Evolutionary conservation across 2,329 filamentous ascomycete species (phyloP), one percentile per base, ranked within the genome.

Genomic region (Neurospora sp.): DNA sequence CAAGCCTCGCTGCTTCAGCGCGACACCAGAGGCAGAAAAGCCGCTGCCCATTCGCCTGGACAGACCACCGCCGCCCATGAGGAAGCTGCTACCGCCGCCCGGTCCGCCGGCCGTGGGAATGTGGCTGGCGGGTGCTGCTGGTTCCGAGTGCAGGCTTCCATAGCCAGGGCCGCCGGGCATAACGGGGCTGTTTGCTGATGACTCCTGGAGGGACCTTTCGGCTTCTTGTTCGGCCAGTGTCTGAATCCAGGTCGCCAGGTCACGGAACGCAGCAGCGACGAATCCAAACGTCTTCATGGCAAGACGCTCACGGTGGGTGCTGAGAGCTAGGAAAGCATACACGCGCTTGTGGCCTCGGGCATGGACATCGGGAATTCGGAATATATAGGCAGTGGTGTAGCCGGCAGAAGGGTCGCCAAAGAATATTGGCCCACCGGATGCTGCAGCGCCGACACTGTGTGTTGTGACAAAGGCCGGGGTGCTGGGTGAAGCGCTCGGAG

Each of bases 371-470:
- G 89, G 86, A 58, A 91, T 89, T 36, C 89, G 88, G 76, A 91
- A 91, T 73, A 91, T 89, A 78, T 90, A 91, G 15, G 89, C 89
- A 0, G 89, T 91, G 0, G 89, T 91, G 78, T 90, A 91, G 38
- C 89, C 89, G 1, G 88, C 85, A 0, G 85, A 77, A 1, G 87
- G 84, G 75, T 91, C 89, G 38, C 89, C 89, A 71, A 91, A 91
- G 77, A 91, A 90, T 68, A 91, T 89, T 38, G 89, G 88, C 0
- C 89, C 89, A 2, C 88, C 89, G 2, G 87, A 87, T 0, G 85
- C 83, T 17, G 87, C 82, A 43, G 85, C 81, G 69, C 86, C 81
- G 72, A 85, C 77, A 76, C 82, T 82, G 74, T 86, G 85, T 1
- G 85, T 84, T 1, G 86, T 87, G 38, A 87, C 83, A 74, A 86